Evolutionary conservation across 148 eudicot species (phyloP).

Genomic region (Tetragonia tetragonoides): DNA sequence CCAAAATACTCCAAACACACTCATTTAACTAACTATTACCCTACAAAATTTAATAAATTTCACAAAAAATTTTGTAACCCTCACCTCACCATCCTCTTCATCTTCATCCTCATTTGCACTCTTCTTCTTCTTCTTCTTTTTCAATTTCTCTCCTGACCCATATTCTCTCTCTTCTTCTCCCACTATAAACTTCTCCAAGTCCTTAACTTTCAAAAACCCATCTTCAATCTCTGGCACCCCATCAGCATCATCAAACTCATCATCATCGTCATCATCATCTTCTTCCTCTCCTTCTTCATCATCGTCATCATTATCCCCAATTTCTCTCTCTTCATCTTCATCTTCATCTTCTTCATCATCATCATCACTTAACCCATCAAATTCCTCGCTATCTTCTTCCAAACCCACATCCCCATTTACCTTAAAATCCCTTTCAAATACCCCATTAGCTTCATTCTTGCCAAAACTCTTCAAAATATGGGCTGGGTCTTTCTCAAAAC

Average conservation of each 20-base stretch:
- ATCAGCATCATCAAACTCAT: constrained; percentile 33
- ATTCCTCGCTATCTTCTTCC: constrained; percentile 23
- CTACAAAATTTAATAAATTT: background rate
- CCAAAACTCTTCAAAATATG: constrained; percentile 41
- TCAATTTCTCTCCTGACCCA: constrained; percentile 36
- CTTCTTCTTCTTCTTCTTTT: constrained; percentile 27
- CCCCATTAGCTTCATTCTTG: constrained; percentile 18
- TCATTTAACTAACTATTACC: background rate
- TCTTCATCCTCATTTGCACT: constrained; percentile 33
- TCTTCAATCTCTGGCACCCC: constrained; percentile 68
- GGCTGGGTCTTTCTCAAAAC: constrained; percentile 61
- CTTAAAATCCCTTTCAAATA: constrained; percentile 15
- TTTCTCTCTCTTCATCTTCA: constrained; percentile 35
- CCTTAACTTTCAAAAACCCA: constrained; percentile 73
- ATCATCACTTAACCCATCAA: constrained; percentile 30
- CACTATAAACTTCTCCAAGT: constrained; percentile 64
- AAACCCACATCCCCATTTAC: constrained; percentile 20
- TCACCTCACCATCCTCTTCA: constrained; percentile 30
- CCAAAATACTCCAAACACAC: constrained; percentile 7
- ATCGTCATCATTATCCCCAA: constrained; percentile 34
- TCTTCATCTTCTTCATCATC: constrained; percentile 27
- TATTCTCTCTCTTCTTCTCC: constrained; percentile 70
- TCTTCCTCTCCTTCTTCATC: constrained; percentile 41
- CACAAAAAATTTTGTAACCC: constrained; percentile 2
- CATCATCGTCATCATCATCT: constrained; percentile 26